Conservation (phyloP, 1,284 basidiomycete genomes). For the Bjerkandera adusta region DNA sequence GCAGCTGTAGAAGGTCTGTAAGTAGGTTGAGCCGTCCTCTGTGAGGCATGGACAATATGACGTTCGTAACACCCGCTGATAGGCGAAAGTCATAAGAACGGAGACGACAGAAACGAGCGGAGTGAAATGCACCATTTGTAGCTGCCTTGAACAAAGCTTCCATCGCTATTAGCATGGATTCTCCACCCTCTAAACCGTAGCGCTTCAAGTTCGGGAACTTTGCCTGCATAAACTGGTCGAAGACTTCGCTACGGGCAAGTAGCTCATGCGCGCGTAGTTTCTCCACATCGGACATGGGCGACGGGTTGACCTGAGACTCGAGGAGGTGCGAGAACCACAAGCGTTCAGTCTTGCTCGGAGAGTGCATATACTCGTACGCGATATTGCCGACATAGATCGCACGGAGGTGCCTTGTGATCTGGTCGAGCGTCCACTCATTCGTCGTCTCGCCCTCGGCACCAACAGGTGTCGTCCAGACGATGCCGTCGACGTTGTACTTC, state of each 20-base stretch:
- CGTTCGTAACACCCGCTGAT: conserved; percentile 60
- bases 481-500: conserved; percentile 75
- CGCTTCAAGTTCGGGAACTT: conserved; percentile 86
- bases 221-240: conserved; percentile 79
- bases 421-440: conserved; percentile 66
- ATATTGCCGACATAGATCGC: conserved; percentile 78
- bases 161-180: conserved; percentile 86
- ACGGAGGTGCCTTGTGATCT: conserved; percentile 70
- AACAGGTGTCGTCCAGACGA: conserved; percentile 67
- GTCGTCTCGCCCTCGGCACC: conserved; percentile 41
- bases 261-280: conserved; percentile 66
- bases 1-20: conserved; percentile 71
- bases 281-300: conserved; percentile 30
- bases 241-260: conserved; percentile 72
- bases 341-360: conserved; percentile 75
- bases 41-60: conserved; percentile 83
- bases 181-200: conserved; percentile 85
- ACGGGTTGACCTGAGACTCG: conserved; percentile 46
- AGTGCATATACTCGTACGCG: conserved; percentile 90
- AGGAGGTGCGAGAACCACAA: conserved; percentile 85
- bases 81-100: neutral
- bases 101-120: too few relatives aligned
- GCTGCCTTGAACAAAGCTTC: conserved; percentile 73
- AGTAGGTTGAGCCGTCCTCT: conserved; percentile 86
- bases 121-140: conserved; percentile 48